Base-by-base conservation (phyloP, 1,284 basidiomycete genomes). In the Hemileia vastatrix region DNA sequence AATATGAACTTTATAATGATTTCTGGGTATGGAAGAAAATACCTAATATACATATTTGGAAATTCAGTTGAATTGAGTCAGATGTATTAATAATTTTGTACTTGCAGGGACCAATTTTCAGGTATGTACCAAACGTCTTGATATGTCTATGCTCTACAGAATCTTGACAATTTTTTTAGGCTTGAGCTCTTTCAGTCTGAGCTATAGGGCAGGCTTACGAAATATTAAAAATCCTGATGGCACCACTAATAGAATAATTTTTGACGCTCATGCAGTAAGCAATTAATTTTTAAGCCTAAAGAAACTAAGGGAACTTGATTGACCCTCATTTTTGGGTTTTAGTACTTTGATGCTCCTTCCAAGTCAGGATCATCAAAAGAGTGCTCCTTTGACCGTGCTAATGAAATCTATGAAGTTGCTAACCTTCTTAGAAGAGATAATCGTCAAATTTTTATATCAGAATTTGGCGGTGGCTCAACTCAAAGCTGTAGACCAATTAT, bases 181-280 rank as follows among this genome's bases (percentile, higher is more conserved):
- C 2, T 60, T 15, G 43, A 52, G 40, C 6, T 40, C 8, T 60
- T 60, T 24, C 50, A 49, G 23, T 9, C 45, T 13, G 49, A 48
- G n/a, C 40, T 60, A 60, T 24, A 43, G 23, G 6, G 44, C 23
- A 24, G 47, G 45, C 8, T 50, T 60, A 48, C 44, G 45, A n/a
- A 6, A 8, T 13, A 48, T 60, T n/a, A 54, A 53, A 24, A 60
- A 60, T 31, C 58, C 58, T 11, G 51, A 60, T 24, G 51, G 51
- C 6, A 45, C 58, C 4, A 18, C 32, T 19, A 36, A 53, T 18
- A 31, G 50, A 45, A 23, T 60, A 5, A n/a, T 53, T 15, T 54
- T 60, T 31, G 58, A 60, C n/a, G 43, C 36, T 2, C 58, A 60
- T 36, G 33, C 18, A 60, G 58, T 60, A 2, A 60, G 58, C 40